These are phyloP conservation scores for Penicillium subrubescens DNA, from an alignment of 495 filamentous ascomycete genomes.

Conservation along the genomic window DNA sequence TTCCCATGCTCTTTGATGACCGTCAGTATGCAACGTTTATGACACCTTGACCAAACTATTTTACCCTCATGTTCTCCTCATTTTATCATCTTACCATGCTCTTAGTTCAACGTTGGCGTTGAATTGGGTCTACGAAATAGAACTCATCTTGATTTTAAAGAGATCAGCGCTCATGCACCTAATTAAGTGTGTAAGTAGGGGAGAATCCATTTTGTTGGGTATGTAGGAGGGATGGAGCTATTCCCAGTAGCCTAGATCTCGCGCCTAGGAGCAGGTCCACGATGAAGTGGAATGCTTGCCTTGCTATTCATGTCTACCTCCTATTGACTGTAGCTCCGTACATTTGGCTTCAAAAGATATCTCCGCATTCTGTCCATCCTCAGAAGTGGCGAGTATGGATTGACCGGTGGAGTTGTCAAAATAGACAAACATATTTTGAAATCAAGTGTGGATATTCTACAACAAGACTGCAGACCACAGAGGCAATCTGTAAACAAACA, in stretches of 20 bases:
- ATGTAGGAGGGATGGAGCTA: background rate
- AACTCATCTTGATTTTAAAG: conserved; percentile 24
- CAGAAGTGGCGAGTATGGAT: background rate
- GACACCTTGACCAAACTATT: conserved; percentile 23
- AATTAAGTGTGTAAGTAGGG: background rate
- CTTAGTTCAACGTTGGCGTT: conserved; percentile 21
- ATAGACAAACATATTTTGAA: background rate
- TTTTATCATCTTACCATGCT: conserved; percentile 10
- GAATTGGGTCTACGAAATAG: conserved; percentile 36
- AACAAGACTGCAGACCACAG: background rate
- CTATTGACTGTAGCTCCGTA: too few species aligned
- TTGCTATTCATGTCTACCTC: too few species aligned
- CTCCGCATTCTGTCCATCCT: background rate
- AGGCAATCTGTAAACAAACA: background rate
- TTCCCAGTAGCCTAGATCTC: background rate
- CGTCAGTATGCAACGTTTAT: conserved; percentile 39
- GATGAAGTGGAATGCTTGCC: too few species aligned
- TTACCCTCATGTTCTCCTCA: background rate
- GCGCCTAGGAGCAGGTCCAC: too few species aligned
- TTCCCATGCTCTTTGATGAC: conserved; percentile 20
- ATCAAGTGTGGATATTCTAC: background rate
- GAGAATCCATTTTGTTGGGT: background rate
- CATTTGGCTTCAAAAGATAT: background rate
- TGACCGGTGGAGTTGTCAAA: background rate
- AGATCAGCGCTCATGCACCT: background rate